Evolutionary conservation across 2,329 filamentous ascomycete species (phyloP), one percentile per base, ranked within the genome.

Genomic region (Capronia coronata): DNA sequence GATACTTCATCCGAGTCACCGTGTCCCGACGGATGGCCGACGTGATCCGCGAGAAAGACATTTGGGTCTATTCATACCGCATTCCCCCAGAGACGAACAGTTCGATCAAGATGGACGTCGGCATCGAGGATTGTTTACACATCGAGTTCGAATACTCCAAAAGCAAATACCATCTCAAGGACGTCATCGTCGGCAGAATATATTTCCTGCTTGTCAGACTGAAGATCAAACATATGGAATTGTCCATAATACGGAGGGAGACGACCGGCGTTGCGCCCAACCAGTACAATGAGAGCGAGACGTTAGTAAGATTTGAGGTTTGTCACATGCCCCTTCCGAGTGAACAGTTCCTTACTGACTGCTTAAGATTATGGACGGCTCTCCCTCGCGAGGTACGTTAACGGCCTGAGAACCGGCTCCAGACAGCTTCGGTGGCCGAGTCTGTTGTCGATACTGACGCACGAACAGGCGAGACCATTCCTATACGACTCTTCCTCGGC

Each of bases 141-240:
- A 98, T 98, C 61, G 93, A 98, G 70, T 98, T 98, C 63, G 93
- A 98, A 71, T 98, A 98, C 74, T 94, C 87, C 71, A 98, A 98
- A 77, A 93, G 84, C 68, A 97, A 97, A 73, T 98, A 98, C 71
- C 93, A 98, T 64, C 80, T 98, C 52, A 98, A 98, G 73, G 93
- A 98, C 68, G 93, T 98, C 58, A 98, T 98, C 60, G 93, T 98
- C 48, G 93, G 93, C 51, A 80, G 94, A 60, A 98, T 98, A 75
- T 98, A 98, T 74, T 98, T 98, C 73, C 73, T 98, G 60, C 79
- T 98, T 42, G 93, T 98, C 55, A 83, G 93, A 63, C 76, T 98
- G 68, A 98, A 98, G 82, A 98, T 98, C 69, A 96, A 97, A 73
- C 93, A 98, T 71, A 98, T 98, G 93, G 93, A 98, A 73, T 74